A percentile compares a stretch with the other conserved stretches of the same genome.
These are phyloP conservation scores for Paspalum vaginatum DNA, from an alignment of 176 grass and related monocot genomes.

Conservation along the genomic window DNA sequence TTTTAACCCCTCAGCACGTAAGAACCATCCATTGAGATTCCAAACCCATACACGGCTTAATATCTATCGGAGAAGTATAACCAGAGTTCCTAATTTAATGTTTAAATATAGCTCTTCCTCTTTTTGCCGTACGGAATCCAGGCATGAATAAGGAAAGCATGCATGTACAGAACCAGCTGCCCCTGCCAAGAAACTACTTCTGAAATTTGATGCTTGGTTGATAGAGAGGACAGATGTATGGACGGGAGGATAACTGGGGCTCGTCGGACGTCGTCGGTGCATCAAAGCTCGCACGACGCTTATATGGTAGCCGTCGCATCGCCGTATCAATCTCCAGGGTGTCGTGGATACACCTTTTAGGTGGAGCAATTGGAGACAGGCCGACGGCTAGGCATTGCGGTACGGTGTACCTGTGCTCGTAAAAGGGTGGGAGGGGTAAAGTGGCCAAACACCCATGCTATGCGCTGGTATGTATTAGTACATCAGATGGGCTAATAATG, in stretches of 20 bases:
- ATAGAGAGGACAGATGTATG: background rate
- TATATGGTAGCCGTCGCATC: conserved; percentile 9
- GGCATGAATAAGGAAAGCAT: background rate
- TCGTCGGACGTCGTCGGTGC: conserved; percentile 28
- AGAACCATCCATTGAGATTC: conserved; percentile 17
- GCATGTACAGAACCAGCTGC: background rate
- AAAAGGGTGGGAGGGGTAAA: too few species aligned
- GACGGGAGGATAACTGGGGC: background rate
- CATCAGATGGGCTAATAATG: too few species aligned
- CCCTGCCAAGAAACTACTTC: background rate
- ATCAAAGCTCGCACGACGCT: background rate
- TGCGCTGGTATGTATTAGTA: too few species aligned
- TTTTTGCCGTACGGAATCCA: background rate
- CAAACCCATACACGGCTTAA: background rate
- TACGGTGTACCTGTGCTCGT: background rate
- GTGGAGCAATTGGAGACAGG: conserved; percentile 16
- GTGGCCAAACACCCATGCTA: too few species aligned
- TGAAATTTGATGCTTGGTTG: background rate
- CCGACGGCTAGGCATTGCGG: background rate
- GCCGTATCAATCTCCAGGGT: conserved; percentile 43
- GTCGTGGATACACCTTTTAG: conserved; percentile 34
- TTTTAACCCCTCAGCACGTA: background rate
- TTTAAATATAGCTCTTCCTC: too few species aligned
- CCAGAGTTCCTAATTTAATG: too few species aligned
- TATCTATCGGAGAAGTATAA: too few species aligned